Base-by-base conservation (phyloP, 2,329 filamentous ascomycete species). In the Epichloe sibirici region DNA sequence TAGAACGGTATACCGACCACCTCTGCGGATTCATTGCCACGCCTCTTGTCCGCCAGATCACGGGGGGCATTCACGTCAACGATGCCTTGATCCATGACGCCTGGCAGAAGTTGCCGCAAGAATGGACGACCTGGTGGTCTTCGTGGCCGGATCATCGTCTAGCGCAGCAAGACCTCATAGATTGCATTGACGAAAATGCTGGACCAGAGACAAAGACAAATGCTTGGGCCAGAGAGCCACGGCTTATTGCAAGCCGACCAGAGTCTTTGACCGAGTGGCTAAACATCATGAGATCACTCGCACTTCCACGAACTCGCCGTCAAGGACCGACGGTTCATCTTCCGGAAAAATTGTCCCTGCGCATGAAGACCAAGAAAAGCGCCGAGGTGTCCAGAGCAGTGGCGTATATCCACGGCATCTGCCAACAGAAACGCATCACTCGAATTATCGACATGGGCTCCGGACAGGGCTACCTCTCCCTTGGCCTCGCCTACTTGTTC, bases 11-110 rank as follows among this genome's bases (percentile, higher is more conserved):
- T 45, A 59, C 61, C 3, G 35, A 59, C 2, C 49, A 60, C 6
- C 55, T 67, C 0, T 51, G 51, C 5, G 39, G 50, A 1, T 64
- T 67, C 34, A 53, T 63, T n/a, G 42, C 53, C 4, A 57, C 62
- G 6, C 57, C 64, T 4, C 52, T 67, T 12, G 57, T 66, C 11
- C 62, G 58, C 6, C 65, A 67, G 34, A 61, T 67, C 35, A 64
- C 63, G 1, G 65, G 65, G 3, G 64, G 61, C n/a, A 62, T 67
- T 34, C 65, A 67, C 49, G 65, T 66, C 50, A 67, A 67, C 42
- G 65, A 67, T 52, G 62, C 65, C 2, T 49, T 67, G 34, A 63
- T 66, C 48, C 38, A 60, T 40, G 45, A 63, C 50, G 63, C 63
- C 11, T 67, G 65, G 65, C 56, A 55, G 12, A 54, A 57, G 3